Base-by-base conservation (phyloP, 495 filamentous ascomycete genomes). In the Penicillium chermesinum region DNA sequence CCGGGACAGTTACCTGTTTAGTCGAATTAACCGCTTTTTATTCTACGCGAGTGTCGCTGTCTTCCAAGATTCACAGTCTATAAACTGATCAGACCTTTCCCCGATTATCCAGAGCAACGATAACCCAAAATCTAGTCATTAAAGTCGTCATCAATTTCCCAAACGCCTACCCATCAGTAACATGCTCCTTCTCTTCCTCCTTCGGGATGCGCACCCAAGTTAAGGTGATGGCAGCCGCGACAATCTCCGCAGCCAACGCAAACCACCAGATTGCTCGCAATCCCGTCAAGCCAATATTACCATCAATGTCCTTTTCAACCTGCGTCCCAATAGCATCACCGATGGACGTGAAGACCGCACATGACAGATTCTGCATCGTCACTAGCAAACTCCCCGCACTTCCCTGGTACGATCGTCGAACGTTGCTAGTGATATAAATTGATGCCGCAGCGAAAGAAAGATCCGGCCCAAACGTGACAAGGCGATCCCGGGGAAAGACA, bases 181-280 rank as follows among this genome's bases (percentile, higher is more conserved):
- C 70, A 54, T 78, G 74, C 41, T 76, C 73, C 51, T 76, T 74
- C 52, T 78, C 73, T 46, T 76, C 72, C 17, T 71, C 68, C 56
- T 73, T 74, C 0, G 66, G 68, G 48, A 75, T 74, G 35, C 72
- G 53, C 25, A 75, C 71, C 55, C 63, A 61, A 3, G 64, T 55
- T 7, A 63, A 54, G 1, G 69, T 73, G 21, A 77, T 69, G 10
- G 67, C 46, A 10, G 67, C 72, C 7, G 71, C 73, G 15, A 62
- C 27, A 20, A 74, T 21, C 40, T 70, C 58, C 4, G 56, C 58
- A 0, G 45, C 67, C 27, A 78, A 50, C 0, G 61, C 69, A 54
- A 76, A 74, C 72, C 73, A 78, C 75, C 73, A 76, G 14, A 73
- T 68, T 0, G 71, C 69, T 20, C 60, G 59, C 15, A 76, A 35